Evolutionary conservation across 306 rosid genomes (phyloP).

Genomic region (Quercus aquifolioides): DNA sequence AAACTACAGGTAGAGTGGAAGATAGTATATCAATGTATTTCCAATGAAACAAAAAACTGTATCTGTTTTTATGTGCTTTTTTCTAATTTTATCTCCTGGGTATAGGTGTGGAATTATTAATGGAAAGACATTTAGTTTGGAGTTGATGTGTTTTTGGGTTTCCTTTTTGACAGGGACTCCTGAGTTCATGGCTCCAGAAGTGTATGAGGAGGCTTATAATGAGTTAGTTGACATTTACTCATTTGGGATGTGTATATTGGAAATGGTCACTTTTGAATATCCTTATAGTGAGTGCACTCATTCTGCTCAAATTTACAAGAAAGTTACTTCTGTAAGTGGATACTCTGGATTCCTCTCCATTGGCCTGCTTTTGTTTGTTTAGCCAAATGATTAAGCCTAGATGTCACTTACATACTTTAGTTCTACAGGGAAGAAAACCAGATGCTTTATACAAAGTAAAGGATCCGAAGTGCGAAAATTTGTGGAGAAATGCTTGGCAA

Average conservation of each 20-base stretch:
- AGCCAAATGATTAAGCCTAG: conserved; percentile 2
- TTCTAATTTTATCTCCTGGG: neutral
- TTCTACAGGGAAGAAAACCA: conserved; percentile 80
- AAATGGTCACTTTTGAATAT: conserved; percentile 93
- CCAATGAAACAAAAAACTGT: neutral
- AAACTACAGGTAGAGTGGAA: neutral
- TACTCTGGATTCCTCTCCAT: conserved; percentile 16
- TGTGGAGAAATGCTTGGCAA: conserved; percentile 88
- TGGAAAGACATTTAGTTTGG: conserved; percentile 16
- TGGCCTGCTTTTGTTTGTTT: conserved; percentile 9
- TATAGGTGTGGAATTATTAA: conserved; percentile 12
- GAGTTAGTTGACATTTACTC: conserved; percentile 95
- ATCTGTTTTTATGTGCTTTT: neutral
- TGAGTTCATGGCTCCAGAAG: conserved; percentile 99
- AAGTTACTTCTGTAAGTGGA: conserved; percentile 86
- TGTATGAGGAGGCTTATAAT: conserved; percentile 84
- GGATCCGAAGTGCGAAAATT: conserved; percentile 77
- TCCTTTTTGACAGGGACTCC: conserved; percentile 67
- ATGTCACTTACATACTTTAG: conserved; percentile 22
- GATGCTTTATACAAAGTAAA: conserved; percentile 81
- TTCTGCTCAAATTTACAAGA: conserved; percentile 96
- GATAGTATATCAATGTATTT: conserved; percentile 15
- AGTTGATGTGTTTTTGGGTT: conserved; percentile 14
- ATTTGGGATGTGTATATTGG: conserved; percentile 94
- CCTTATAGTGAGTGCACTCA: conserved; percentile 94